Base-by-base conservation (phyloP, 495 filamentous ascomycete genomes). In the Lepidopterella palustris region DNA sequence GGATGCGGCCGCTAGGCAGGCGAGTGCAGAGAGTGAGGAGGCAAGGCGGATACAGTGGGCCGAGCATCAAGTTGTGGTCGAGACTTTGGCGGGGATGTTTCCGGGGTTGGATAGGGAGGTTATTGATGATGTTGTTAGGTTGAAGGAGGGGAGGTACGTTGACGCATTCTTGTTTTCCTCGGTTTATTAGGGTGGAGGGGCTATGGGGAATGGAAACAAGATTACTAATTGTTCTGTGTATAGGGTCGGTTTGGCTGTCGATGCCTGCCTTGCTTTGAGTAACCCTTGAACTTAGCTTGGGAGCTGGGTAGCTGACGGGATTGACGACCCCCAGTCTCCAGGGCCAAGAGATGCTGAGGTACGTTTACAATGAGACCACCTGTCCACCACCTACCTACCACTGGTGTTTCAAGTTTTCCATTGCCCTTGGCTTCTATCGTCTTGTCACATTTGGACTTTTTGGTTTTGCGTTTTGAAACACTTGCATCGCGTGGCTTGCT, bases 1-100 rank as follows among this genome's bases (percentile, higher is more conserved):
- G 74, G 92, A 97, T 70, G 87, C 91, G 28, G 93, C 91, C n/a
- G 92, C 90, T 21, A 80, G 89, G 15, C 93, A 97, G 70, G 95
- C 95, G 2, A 93, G 89, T 57, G 92, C 90, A 0, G 93, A 99
- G 73, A 83, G 84, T 27, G 95, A 91, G 9, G 89, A 97, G 72
- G 92, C 92, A 27, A 84, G 87, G 50, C 79, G 87, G 45, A 87
- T 99, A 61, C 86, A 92, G 58, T 79, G 85, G 49, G 85, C 82
- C 29, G 93, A 99, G 76, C 91, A 97, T 70, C 78, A 82, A 42
- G 89, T 89, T 68, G 85, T 99, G 4, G 93, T 97, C 1, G 92
- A 97, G 68, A 95, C 89, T 15, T 74, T 97, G 42, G 84, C 87
- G 20, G 86, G 88, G 51, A 96, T 97, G 91, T 97, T 97, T 68